A percentile compares a stretch with the other conserved stretches of the same genome.
Evolutionary conservation across 208 protist genomes (phyloP).

Genomic region (Leishmania arabica): DNA sequence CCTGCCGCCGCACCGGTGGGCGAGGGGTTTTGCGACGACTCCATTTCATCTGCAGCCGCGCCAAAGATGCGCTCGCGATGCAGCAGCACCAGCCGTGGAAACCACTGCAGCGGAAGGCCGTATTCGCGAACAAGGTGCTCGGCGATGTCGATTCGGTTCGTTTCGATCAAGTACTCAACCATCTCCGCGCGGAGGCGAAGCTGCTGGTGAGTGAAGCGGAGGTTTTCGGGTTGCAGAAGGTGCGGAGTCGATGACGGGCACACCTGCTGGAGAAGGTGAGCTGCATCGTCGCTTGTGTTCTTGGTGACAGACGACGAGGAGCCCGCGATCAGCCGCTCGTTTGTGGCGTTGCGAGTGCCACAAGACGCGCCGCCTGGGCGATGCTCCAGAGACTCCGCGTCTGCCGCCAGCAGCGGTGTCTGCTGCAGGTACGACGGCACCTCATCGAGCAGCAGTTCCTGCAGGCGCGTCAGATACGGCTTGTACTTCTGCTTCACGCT

Average conservation of each 20-base stretch:
- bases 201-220: constrained; percentile 40
- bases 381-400: constrained; percentile 3
- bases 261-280: constrained; percentile 40
- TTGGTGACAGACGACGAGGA: constrained; percentile 1
- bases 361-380: not conserved
- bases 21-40: not conserved
- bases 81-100: constrained; percentile 52
- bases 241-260: constrained; percentile 64
- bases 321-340: not conserved
- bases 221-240: constrained; percentile 52
- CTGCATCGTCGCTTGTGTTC: constrained; percentile 16
- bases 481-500: constrained; percentile 62
- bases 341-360: not conserved
- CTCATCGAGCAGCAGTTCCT: constrained; percentile 43
- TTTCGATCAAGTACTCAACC: constrained; percentile 80
- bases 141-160: constrained; percentile 56
- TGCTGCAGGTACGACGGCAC: constrained; percentile 50
- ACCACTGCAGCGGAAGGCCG: constrained; percentile 71
- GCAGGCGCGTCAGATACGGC: constrained; percentile 33
- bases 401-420: constrained; percentile 39
- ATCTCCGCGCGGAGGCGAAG: constrained; percentile 77
- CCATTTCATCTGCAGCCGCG: not conserved
- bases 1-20: not conserved
- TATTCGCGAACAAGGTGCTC: constrained; percentile 63
- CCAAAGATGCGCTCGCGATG: constrained; percentile 24